Conservation (phyloP, 2,329 filamentous ascomycete genomes). For the Phoma sp. region DNA sequence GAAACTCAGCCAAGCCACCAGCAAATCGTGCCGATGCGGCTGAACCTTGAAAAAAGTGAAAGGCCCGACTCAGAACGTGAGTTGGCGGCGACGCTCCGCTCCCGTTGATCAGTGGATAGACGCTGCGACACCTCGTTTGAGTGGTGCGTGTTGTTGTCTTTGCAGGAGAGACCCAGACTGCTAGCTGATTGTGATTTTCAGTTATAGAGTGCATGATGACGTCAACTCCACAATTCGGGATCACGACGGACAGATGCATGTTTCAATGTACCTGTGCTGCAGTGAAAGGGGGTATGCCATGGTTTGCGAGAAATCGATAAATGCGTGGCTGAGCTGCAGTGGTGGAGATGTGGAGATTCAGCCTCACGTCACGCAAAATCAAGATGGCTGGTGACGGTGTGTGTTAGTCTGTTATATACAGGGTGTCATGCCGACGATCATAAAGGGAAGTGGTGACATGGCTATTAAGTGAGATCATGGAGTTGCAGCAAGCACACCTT, state of each 20-base stretch:
- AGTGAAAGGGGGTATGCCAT: background rate
- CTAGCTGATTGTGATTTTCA: constrained; percentile 1
- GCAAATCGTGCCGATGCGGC: constrained; percentile 6
- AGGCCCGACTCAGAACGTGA: constrained; percentile 6
- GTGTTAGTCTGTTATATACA: background rate
- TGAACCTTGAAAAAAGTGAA: constrained; percentile 9
- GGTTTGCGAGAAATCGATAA: background rate
- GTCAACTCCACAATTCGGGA: constrained; percentile 9
- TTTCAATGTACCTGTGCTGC: background rate
- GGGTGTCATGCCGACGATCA: constrained; percentile 7
- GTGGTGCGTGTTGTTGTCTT: constrained; percentile 3
- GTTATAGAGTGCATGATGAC: no score
- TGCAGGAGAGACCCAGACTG: background rate
- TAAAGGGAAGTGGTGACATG: background rate
- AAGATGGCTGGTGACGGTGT: constrained; percentile 9
- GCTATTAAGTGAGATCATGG: constrained; percentile 16
- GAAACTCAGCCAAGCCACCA: constrained; percentile 6
- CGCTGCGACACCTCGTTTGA: constrained; percentile 2
- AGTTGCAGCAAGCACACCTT: constrained; percentile 6
- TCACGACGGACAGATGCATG: constrained; percentile 1
- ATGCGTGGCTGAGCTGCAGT: constrained; percentile 6
- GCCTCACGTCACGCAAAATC: constrained; percentile 11
- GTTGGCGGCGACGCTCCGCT: background rate
- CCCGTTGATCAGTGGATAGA: constrained; percentile 7
- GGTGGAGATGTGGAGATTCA: background rate